Evolutionary conservation across 768 basidiomycete species (phyloP), one percentile per base, ranked within the genome.

Genomic region (Leccinum longicurvipes): DNA sequence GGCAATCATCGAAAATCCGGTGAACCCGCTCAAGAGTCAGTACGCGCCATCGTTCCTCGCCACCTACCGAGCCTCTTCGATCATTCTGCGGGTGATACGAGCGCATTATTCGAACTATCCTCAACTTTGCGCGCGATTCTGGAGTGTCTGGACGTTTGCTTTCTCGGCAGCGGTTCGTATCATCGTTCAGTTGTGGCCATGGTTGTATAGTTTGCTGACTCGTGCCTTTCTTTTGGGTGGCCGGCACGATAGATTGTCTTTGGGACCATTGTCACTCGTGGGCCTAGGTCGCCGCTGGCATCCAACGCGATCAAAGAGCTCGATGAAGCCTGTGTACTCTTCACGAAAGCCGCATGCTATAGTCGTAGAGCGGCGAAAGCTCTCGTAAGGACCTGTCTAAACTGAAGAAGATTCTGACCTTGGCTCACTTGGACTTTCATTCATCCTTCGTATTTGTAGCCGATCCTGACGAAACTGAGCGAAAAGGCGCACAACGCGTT

Each of bases 221-320:
- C 17, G 15, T 25, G 7, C 15, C 21, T 45, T 45, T 45, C 44
- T 7, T 44, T 23, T 45, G 3, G 14, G 14, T 2, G 12, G 7
- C 15, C 23, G 42, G 14, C 15, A 21, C 9, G 25, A 32, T 55
- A 90, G 88, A 79, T 89, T 10, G 85, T 91, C 15, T 87, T 91
- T 62, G 91, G 88, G 4, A 85, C 87, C 4, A 85, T 92, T 19
- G 90, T 87, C 2, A 88, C 86, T 3, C 81, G 86, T 27, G 83
- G 85, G 3, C 90, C 90, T 6, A 74, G 79, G 6, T 88, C 85
- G 1, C 81, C 85, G 0, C 67, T 91, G 11, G 90, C 89, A 0
- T 69, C 77, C 12, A 76, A 79, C 2, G 90, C 90, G 4, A 83
- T 91, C 71, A 69, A 75, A 19, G 86, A 91, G 61, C 76, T 92